Conservation (phyloP, 495 filamentous ascomycete species). For the Thozetella sp. region DNA sequence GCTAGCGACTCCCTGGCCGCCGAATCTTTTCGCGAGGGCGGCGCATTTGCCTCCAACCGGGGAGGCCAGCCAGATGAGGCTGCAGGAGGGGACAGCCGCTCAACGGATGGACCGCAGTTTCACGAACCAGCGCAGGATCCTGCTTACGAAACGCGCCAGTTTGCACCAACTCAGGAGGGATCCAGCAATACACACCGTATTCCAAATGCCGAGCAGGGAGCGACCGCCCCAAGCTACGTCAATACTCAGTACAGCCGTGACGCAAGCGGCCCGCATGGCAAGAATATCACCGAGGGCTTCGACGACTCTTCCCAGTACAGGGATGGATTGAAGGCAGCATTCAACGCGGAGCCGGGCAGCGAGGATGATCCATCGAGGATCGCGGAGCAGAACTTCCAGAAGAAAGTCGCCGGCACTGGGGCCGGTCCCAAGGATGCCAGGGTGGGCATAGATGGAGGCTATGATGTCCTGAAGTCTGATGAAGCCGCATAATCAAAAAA, state of each 20-base stretch:
- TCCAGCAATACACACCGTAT: background rate
- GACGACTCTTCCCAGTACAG: slow-evolving; percentile 23
- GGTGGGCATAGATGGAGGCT: background rate
- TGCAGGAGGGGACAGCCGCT: background rate
- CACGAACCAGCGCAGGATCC: background rate
- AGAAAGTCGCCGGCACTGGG: background rate
- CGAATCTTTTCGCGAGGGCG: slow-evolving; percentile 14
- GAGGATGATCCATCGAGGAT: slow-evolving; percentile 21
- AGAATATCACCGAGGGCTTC: slow-evolving; percentile 25
- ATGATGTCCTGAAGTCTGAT: background rate
- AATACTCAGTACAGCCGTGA: slow-evolving; percentile 20
- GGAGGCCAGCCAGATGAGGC: background rate
- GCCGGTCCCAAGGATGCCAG: background rate
- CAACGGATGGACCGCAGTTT: background rate
- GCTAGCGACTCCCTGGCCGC: slow-evolving; percentile 21
- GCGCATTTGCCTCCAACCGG: background rate
- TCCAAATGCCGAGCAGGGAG: background rate
- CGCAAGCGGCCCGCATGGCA: slow-evolving; percentile 21
- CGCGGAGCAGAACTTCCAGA: slow-evolving; percentile 19
- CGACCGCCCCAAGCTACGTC: slow-evolving; percentile 22
- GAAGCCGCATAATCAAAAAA: too few species aligned
- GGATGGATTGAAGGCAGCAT: slow-evolving; percentile 16
- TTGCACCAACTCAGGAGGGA: background rate
- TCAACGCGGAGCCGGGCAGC: slow-evolving; percentile 22
- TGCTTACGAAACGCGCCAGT: background rate